Base-by-base conservation (phyloP, 2,329 filamentous ascomycete genomes). In the Dactylonectria estremocensis region DNA sequence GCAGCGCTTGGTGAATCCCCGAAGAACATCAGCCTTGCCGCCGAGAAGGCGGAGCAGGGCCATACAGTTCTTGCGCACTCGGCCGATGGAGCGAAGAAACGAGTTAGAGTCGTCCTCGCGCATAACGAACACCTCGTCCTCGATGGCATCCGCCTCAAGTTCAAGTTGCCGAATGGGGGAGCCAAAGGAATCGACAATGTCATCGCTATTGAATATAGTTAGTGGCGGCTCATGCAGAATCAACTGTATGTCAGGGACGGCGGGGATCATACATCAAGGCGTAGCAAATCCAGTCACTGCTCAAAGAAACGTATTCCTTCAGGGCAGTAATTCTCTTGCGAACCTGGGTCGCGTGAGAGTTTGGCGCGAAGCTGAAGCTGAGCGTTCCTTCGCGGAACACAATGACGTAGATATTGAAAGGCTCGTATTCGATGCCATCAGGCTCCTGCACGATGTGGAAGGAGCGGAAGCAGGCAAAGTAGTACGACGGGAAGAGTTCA, bases 281-380 rank as follows among this genome's bases (percentile, higher is more conserved):
- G 79, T 99, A 99, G 85, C 96, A 99, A 74, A 98, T 97, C 95
- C 97, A 99, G 82, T 99, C 96, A 74, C 95, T 95, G 78, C 94
- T 97, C 45, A 99, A 87, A 69, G 95, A 92, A 75, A 98, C 93
- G 77, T 98, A 98, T 78, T 99, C 96, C 77, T 97, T 95, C 63
- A 99, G 87, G 74, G 94, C 93, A 24, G 94, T 92, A 76, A 99
- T 98, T 81, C 96, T 91, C 85, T 93, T 95, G 72, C 95, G 91
- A 28, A 99, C 96, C 72, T 96, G 94, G 49, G 92, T 88, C 13
- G 95, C 94, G 80, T 99, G 96, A 2, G 91, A 90, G 77, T 97
- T 97, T 14, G 92, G 92, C 54, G 90, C 90, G 80, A 97, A 98
- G 71, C 94, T 97, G 84, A 99, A 98, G 76, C 95, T 98, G 58